Conservation (phyloP, 345 rosid genomes). For the Eucalyptus regnans region DNA sequence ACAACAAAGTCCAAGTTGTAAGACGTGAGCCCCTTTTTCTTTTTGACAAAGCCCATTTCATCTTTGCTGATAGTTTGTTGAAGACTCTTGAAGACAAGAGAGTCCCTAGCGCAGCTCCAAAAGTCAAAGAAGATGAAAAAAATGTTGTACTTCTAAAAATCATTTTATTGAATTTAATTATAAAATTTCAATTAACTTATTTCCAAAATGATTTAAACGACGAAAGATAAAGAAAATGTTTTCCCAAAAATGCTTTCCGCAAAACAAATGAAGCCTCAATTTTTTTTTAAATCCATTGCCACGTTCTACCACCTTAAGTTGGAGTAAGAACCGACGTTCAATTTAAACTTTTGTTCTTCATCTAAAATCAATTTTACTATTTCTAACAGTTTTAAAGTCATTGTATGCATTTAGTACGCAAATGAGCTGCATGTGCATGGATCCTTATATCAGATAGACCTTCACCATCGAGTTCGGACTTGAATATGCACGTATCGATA, state of each 20-base stretch:
- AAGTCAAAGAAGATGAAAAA: not conserved
- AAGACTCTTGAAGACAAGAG: not conserved
- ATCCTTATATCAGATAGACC: not conserved
- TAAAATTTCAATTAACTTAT: too few species aligned
- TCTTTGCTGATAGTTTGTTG: not conserved
- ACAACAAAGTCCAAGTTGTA: not conserved
- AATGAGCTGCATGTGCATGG: not conserved
- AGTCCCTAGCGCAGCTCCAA: not conserved
- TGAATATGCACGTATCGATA: not conserved
- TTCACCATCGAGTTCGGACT: too few species aligned
- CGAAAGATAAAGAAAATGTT: too few species aligned
- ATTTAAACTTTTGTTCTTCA: not conserved
- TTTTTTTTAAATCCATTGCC: not conserved
- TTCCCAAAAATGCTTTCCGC: too few species aligned
- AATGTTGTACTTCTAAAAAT: too few species aligned
- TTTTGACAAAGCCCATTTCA: not conserved
- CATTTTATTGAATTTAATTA: not conserved
- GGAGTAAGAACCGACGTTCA: not conserved
- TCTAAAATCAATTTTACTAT: not conserved
- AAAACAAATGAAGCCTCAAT: not conserved
- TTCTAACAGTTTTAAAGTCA: not conserved
- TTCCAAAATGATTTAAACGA: not conserved
- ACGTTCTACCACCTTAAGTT: not conserved
- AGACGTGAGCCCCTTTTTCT: not conserved
- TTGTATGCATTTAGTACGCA: not conserved